Base-by-base conservation (phyloP, 805 yeast species). In the Clavispora vitiphila region DNA sequence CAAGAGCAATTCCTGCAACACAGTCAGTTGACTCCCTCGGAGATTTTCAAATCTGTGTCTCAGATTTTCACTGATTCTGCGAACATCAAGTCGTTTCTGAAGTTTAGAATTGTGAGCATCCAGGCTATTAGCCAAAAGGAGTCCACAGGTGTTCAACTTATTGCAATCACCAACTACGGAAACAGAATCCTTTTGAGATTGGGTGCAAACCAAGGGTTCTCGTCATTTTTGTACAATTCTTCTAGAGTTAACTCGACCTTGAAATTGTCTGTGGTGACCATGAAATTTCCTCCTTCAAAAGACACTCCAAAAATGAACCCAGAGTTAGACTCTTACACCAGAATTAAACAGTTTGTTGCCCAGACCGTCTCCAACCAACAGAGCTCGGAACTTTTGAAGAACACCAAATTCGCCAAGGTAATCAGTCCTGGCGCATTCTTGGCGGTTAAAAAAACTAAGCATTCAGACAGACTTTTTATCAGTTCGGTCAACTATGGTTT, bases 401-500 rank as follows among this genome's bases (percentile, higher is more conserved):
- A 83, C 35, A 72, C 84, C 21, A 67, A 75, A 31, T 68, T 79
- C 9, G 72, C 85, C 20, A 72, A 77, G 24, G 69, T 90, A 10
- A 69, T 87, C 23, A 80, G 95, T 16, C 96, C 96, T 0, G 96
- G 95, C n/a, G 81, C 88, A 3, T 90, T 81, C 54, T 72, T 90
- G 46, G 83, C 86, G 30, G 85, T 83, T 10, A 68, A 67, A 42
- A 74, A 77, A 39, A 67, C 71, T 3, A 66, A 63, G 40, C 58
- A 58, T 34, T 64, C 71, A 4, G 74, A 69, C 45, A 74, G 75
- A 41, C 62, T 87, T 18, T 88, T 85, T 59, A 81, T 84, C 3
- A 73, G 91, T 36, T 83, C 88, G 8, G 83, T 93, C 7, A 96
- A 93, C 61, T 82, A 86, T 55, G 96, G 96, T 34, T 72, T 85